A percentile compares a stretch with the other conserved stretches of the same genome.
Evolutionary conservation across 2,329 filamentous ascomycete species (phyloP).

Genomic region (Fusarium brachygibbosum): DNA sequence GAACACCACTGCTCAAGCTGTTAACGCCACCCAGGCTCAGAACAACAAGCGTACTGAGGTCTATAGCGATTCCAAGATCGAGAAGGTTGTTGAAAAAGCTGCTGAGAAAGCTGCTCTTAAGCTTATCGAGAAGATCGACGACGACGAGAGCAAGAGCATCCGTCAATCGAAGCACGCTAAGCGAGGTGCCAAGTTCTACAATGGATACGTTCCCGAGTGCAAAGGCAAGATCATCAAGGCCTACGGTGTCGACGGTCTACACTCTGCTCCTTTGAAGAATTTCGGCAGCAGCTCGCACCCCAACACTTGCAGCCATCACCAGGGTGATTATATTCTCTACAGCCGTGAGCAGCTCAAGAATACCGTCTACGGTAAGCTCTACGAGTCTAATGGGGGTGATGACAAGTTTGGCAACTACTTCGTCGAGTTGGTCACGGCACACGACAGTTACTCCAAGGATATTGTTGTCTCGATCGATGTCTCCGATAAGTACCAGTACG

Average conservation of each 20-base stretch:
- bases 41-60: conserved; percentile 11
- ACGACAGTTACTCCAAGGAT: conserved; percentile 7
- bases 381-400: not conserved
- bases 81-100: conserved; percentile 31
- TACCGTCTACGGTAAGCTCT: conserved; percentile 26
- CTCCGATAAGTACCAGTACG: conserved; percentile 31
- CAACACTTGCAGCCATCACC: conserved; percentile 35
- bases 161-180: not conserved
- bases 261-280: conserved; percentile 19
- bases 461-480: conserved; percentile 38
- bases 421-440: conserved; percentile 35
- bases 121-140: conserved; percentile 19
- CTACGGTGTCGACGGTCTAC: conserved; percentile 21
- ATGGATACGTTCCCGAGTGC: conserved; percentile 31
- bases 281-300: conserved; percentile 29
- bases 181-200: conserved; percentile 40
- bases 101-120: conserved; percentile 20
- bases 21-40: not conserved
- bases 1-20: not conserved
- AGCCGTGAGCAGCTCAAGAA: conserved; percentile 33
- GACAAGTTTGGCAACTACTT: conserved; percentile 31
- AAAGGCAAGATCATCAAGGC: conserved; percentile 26
- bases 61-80: conserved; percentile 29
- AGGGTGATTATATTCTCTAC: conserved; percentile 36
- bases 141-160: not conserved